Conservation (phyloP, 2,329 filamentous ascomycete species). For the Aschersonia sp. region DNA sequence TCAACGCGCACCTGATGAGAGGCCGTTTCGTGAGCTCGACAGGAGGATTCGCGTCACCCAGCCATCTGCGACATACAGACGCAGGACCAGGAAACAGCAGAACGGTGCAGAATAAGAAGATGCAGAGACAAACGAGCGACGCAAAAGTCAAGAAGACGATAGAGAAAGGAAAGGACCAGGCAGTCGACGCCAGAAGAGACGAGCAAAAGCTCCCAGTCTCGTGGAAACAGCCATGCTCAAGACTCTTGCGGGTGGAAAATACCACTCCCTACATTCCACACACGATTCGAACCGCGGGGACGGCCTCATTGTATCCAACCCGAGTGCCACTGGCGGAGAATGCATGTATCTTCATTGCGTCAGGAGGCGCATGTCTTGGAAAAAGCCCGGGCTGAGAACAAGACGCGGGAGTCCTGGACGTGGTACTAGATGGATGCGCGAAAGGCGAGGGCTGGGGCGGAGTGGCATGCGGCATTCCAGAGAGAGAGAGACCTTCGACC, state of each 20-base stretch:
- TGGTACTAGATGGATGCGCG: not conserved
- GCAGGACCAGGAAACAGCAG: not conserved
- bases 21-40: not conserved
- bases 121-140: constrained; percentile 3
- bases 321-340: not conserved
- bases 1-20: not conserved
- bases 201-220: constrained; percentile 3
- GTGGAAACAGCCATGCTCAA: constrained; percentile 8
- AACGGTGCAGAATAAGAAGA: not conserved
- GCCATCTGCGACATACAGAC: constrained; percentile 1
- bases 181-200: constrained; percentile 3
- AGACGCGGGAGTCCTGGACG: not conserved
- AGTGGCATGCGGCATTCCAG: constrained; percentile 4
- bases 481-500: not conserved
- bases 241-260: constrained; percentile 15
- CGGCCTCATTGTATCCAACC: constrained; percentile 7
- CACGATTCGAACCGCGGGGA: constrained; percentile 8
- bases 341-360: constrained; percentile 11
- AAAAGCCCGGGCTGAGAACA: not conserved
- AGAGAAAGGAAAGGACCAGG: constrained; percentile 1
- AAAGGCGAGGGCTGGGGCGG: constrained; percentile 2
- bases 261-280: constrained; percentile 24
- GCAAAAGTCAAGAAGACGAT: not conserved
- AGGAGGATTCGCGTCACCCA: not conserved
- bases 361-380: constrained; percentile 19